These are phyloP conservation scores for Yamadazyma dushanensis DNA, from an alignment of 1,139 yeast species.

Conservation along the genomic window DNA sequence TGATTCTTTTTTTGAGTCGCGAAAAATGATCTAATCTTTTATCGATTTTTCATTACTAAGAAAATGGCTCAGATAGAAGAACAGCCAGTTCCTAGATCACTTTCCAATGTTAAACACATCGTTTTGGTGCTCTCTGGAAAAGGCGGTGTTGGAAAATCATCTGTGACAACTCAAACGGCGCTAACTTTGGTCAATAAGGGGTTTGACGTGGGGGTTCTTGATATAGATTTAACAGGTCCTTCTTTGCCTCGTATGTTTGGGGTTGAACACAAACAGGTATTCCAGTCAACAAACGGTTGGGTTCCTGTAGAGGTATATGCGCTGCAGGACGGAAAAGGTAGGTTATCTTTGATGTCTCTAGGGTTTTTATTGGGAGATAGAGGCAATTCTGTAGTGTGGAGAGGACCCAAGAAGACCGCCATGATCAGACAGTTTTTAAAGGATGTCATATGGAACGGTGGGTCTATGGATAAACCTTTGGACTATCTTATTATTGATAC, in stretches of 20 bases:
- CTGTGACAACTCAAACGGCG: conserved; percentile 92
- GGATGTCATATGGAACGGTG: conserved; percentile 82
- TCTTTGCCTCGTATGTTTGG: conserved; percentile 97
- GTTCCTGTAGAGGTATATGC: conserved; percentile 66
- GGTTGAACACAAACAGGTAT: conserved; percentile 74
- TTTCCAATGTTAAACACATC: conserved; percentile 68
- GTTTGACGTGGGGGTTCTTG: conserved; percentile 84
- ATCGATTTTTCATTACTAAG: conserved; percentile 4
- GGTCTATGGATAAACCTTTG: conserved; percentile 46
- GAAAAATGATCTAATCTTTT: no score
- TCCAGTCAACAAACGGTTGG: conserved; percentile 87
- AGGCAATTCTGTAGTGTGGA: conserved; percentile 93
- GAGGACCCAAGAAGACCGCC: conserved; percentile 98
- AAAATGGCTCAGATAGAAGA: conserved; percentile 15
- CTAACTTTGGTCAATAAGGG: conserved; percentile 71
- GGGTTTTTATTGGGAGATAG: conserved; percentile 84
- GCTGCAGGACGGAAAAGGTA: conserved; percentile 29
- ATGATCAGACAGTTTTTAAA: conserved; percentile 92
- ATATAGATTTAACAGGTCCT: conserved; percentile 96
- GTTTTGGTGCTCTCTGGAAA: conserved; percentile 46
- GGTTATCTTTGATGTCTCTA: conserved; percentile 73
- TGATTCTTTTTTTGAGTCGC: no score
- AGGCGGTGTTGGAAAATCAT: conserved; percentile 86
- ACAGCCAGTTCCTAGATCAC: conserved; percentile 47
- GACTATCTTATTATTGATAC: conserved; percentile 92